These are phyloP conservation scores for Tylopilus subfusipes DNA, from an alignment of 768 basidiomycete species.

Conservation along the genomic window DNA sequence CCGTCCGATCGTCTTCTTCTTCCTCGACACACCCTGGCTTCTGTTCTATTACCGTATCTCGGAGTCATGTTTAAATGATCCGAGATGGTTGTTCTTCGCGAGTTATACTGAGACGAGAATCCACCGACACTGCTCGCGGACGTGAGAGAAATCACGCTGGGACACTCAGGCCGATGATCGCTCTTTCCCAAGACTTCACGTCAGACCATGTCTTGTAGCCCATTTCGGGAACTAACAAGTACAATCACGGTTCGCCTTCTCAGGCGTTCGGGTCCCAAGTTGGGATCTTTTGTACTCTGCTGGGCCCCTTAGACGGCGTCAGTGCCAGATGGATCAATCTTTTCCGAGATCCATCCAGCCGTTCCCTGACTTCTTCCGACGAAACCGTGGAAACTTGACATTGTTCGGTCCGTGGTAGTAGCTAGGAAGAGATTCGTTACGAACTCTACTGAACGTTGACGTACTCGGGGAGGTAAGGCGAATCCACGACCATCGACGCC, in stretches of 20 bases:
- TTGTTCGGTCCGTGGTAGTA: background rate
- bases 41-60: background rate
- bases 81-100: background rate
- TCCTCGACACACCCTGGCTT: background rate
- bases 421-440: background rate
- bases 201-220: background rate
- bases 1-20: background rate
- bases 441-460: background rate
- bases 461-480: constrained; percentile 13
- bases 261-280: background rate
- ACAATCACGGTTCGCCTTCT: background rate
- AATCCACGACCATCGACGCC: constrained; percentile 4
- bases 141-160: background rate
- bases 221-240: background rate
- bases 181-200: background rate
- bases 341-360: background rate
- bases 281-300: background rate
- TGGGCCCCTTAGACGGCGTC: too few species aligned
- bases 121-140: background rate
- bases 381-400: constrained; percentile 2
- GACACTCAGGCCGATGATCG: background rate
- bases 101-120: background rate
- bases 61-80: background rate
- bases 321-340: background rate
- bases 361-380: background rate